Base-by-base conservation (phyloP, 176 grass and related monocot species). In the Cenchrus americanus region DNA sequence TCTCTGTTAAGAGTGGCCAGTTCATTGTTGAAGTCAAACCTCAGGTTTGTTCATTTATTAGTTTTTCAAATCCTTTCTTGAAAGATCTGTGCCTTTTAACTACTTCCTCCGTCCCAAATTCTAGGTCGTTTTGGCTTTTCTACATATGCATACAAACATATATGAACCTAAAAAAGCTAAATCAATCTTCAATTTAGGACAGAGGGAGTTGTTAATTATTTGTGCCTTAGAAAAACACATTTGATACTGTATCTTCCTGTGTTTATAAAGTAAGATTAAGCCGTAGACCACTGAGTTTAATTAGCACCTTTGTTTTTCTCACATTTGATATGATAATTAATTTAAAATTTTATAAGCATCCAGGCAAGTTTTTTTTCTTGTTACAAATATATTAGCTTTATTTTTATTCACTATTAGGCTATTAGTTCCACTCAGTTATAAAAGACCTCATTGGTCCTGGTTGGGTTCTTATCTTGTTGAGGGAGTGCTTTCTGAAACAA, bases 21-120 rank as follows among this genome's bases (percentile, higher is more conserved):
- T 94, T 81, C 71, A 96, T 99, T 89, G 91, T 99, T 59, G 96
- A 99, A 90, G 96, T 99, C 69, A 99, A 99, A 87, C 96, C 96
- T 75, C 96, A 99, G 96, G 96, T 98, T 67, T 50, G 87, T 92
- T 49, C 62, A 40, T 69, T 57, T 69, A 10, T 70, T 71, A 64
- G 51, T 53, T 75, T 89, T 37, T 21, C 49, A 64, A 63, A 71
- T 55, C n/a, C 44, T 17, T 70, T 60, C 24, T 3, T 41, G 62
- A 57, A 80, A 68, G 17, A 47, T 17, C 11, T 62, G 69, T 77
- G 43, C 26, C 30, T 63, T 70, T 69, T 72, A 57, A 42, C 34
- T 37, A 37, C 34, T 3, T 4, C 34, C 34, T 37, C 34, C 34
- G 34, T 37, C 34, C 34, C 34, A 30, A 30, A 30, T 30, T 30